phyloP scores from a whole-genome alignment of 495 filamentous ascomycete genomes.

The Neurospora africana region DNA sequence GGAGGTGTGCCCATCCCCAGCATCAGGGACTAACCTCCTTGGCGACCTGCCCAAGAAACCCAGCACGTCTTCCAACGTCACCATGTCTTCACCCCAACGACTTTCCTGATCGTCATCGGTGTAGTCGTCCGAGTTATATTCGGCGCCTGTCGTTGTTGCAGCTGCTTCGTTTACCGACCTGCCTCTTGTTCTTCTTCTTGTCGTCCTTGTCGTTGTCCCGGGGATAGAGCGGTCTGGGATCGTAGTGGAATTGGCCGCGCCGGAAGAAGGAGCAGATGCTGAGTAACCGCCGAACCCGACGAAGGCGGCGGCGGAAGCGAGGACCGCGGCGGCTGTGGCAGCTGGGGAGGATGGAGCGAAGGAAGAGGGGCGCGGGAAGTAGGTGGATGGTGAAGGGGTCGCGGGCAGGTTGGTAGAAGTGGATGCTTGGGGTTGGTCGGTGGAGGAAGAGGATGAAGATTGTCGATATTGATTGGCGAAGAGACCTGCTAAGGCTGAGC shows the following conservation, averaged over 20 bases:
- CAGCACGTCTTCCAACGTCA: neutral
- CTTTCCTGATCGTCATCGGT: conserved; percentile 20
- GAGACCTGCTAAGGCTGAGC: neutral
- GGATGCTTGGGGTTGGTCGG: neutral
- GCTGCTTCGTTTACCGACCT: neutral
- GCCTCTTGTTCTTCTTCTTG: neutral
- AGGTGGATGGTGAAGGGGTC: neutral
- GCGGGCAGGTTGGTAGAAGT: neutral
- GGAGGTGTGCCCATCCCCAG: conserved; percentile 47
- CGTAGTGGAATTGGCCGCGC: neutral
- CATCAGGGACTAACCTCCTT: neutral
- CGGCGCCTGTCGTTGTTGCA: neutral
- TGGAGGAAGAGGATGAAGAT: neutral
- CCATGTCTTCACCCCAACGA: neutral
- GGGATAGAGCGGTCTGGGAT: neutral
- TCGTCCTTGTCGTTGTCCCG: neutral
- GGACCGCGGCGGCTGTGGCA: neutral
- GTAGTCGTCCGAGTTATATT: conserved; percentile 17
- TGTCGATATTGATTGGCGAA: neutral
- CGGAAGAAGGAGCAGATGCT: neutral
- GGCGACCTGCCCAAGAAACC: neutral
- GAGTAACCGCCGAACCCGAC: neutral
- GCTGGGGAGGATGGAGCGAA: neutral
- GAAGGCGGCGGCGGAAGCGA: neutral
- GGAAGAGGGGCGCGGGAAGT: neutral